Evolutionary conservation across 768 basidiomycete species (phyloP).

Genomic region (Punctularia strigosozonata): DNA sequence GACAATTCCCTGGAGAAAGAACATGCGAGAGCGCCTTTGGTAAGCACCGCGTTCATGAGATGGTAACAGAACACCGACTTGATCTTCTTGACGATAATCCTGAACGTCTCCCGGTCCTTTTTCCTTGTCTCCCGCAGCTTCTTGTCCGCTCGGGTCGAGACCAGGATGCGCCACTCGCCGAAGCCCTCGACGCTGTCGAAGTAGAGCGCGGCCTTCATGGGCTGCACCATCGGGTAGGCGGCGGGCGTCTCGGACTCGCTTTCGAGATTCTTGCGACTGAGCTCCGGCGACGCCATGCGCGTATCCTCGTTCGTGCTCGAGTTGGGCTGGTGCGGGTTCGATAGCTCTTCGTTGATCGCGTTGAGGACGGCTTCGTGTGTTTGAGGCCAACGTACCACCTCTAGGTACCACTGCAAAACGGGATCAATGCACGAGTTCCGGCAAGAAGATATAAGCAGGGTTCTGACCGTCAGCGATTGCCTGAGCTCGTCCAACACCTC

Average conservation of each 20-base stretch:
- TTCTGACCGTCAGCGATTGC: no score
- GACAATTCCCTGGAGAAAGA: conserved; percentile 44
- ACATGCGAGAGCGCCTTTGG: background rate
- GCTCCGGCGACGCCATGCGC: no score
- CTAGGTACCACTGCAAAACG: no score
- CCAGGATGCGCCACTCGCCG: conserved; percentile 52
- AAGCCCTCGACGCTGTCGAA: conserved; percentile 49
- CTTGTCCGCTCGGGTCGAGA: conserved; percentile 36
- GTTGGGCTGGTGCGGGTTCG: no score
- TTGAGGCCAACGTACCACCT: no score
- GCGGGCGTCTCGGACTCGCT: conserved; percentile 13
- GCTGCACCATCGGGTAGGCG: conserved; percentile 36
- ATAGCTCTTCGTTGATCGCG: no score
- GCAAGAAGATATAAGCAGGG: no score
- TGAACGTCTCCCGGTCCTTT: conserved; percentile 33
- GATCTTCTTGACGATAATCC: conserved; percentile 56
- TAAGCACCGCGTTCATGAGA: background rate
- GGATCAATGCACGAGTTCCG: no score
- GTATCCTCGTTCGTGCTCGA: no score
- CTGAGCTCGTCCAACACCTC: no score
- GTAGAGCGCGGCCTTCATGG: conserved; percentile 48
- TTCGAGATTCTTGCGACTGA: no score
- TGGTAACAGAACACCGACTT: conserved; percentile 25
- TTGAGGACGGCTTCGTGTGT: no score
- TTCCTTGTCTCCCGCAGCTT: conserved; percentile 36